Evolutionary conservation across 2,329 filamentous ascomycete species (phyloP).

Genomic region (Cladosporium sp.): DNA sequence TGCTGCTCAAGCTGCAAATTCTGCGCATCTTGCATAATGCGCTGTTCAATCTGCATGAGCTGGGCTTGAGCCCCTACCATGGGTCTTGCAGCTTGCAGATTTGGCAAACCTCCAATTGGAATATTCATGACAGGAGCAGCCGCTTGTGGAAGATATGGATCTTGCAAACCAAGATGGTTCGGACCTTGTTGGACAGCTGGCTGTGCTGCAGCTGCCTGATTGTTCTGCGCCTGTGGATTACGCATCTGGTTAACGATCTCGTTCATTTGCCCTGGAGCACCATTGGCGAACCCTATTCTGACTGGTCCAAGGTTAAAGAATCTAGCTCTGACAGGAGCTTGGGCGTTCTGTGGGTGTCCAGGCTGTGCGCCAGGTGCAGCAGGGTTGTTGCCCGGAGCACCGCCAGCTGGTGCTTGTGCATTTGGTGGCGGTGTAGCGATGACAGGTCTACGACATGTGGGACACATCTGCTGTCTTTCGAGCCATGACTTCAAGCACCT

Average conservation of each 20-base stretch:
- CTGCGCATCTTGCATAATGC: constrained; percentile 64
- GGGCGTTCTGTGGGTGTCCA: constrained; percentile 27
- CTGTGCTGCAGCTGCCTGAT: constrained; percentile 14
- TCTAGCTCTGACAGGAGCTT: constrained; percentile 29
- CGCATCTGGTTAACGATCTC: constrained; percentile 37
- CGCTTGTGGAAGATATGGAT: constrained; percentile 21
- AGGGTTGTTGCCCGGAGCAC: constrained; percentile 14
- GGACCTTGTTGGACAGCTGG: constrained; percentile 34
- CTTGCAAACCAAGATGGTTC: constrained; percentile 27
- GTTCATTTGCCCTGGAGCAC: constrained; percentile 45
- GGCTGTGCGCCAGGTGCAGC: constrained; percentile 15
- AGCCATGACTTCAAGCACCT: constrained; percentile 95
- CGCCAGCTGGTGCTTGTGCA: constrained; percentile 16
- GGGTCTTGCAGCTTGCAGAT: constrained; percentile 13
- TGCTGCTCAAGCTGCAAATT: constrained; percentile 60
- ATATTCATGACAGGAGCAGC: constrained; percentile 11
- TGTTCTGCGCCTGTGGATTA: constrained; percentile 16
- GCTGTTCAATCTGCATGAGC: constrained; percentile 62
- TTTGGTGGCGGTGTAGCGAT: constrained; percentile 27
- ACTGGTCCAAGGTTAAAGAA: constrained; percentile 71
- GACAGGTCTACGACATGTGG: constrained; percentile 83
- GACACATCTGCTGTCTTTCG: constrained; percentile 94
- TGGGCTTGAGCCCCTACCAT: constrained; percentile 51
- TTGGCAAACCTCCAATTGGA: neutral
- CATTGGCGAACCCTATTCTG: constrained; percentile 63